Percentiles rank a stretch among this genome's conserved stretches.
Conservation (phyloP, 1,284 basidiomycete genomes). For the Apiotrichum laibachii region DNA sequence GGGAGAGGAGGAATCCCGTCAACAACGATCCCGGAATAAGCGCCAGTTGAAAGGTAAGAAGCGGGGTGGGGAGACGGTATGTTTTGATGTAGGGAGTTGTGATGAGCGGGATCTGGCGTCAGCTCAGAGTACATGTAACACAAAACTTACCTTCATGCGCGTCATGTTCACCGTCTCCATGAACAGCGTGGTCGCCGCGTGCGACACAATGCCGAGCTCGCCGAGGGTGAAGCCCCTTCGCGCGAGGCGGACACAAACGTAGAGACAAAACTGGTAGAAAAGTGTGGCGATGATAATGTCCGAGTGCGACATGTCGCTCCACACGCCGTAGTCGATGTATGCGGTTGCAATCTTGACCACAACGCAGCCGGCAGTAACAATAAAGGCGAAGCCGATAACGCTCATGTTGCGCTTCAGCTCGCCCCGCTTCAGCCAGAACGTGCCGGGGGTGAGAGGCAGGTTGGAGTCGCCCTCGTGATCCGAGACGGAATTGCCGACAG, state of each 20-base stretch:
- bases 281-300: conserved; percentile 73
- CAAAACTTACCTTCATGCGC: conserved; percentile 64
- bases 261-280: conserved; percentile 89
- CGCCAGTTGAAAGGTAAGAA: conserved; percentile 88
- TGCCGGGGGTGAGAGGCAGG: conserved; percentile 4
- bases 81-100: conserved; percentile 87
- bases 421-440: conserved; percentile 45
- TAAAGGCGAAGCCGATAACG: conserved; percentile 47
- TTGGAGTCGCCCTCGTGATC: conserved; percentile 1
- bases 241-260: conserved; percentile 82
- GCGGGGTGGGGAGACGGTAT: conserved; percentile 86
- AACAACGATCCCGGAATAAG: conserved; percentile 89
- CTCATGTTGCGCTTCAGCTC: conserved; percentile 48
- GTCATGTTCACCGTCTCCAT: conserved; percentile 83
- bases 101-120: conserved; percentile 67
- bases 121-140: neutral
- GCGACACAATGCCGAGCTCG: conserved; percentile 82
- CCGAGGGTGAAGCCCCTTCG: conserved; percentile 92
- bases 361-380: conserved; percentile 46
- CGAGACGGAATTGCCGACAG: neutral
- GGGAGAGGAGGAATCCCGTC: conserved; percentile 89
- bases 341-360: conserved; percentile 46
- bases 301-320: conserved; percentile 66
- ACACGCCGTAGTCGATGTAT: conserved; percentile 40
- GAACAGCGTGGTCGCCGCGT: conserved; percentile 79